Evolutionary conservation across 768 basidiomycete species (phyloP).

Genomic region (Sporobolomyces phaffii): DNA sequence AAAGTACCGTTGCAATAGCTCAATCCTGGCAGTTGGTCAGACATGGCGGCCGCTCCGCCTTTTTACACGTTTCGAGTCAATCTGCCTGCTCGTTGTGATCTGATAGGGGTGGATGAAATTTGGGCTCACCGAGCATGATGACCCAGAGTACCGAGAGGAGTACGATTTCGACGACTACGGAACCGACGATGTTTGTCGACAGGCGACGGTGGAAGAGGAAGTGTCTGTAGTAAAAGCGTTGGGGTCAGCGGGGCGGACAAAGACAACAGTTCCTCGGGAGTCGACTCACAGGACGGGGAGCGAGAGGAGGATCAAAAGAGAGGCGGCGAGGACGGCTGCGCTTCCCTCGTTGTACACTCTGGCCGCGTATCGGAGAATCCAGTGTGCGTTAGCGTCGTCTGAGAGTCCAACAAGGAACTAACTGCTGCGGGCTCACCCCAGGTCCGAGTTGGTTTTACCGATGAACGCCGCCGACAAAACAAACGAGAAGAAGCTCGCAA

Average conservation of each 20-base stretch:
- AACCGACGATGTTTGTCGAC: not conserved
- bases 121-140: slow-evolving; percentile 18
- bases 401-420: too few species aligned
- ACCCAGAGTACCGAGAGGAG: slow-evolving; percentile 17
- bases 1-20: not conserved
- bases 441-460: not conserved
- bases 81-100: too few species aligned
- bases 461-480: slow-evolving; percentile 21
- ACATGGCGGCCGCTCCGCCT: slow-evolving; percentile 15
- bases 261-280: too few species aligned
- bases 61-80: too few species aligned
- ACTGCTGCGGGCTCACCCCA: not conserved
- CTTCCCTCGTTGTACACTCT: not conserved
- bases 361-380: too few species aligned
- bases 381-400: too few species aligned
- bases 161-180: slow-evolving; percentile 7
- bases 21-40: not conserved
- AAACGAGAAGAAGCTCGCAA: slow-evolving; percentile 10
- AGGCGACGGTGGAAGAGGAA: slow-evolving; percentile 20
- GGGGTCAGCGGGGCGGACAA: too few species aligned
- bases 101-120: too few species aligned
- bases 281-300: slow-evolving; percentile 3
- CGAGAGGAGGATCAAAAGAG: not conserved
- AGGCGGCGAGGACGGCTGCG: slow-evolving; percentile 9
- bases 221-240: not conserved